phyloP scores from a whole-genome alignment of 192 early-diverging fungal genomes.

The Endogone sp. region DNA sequence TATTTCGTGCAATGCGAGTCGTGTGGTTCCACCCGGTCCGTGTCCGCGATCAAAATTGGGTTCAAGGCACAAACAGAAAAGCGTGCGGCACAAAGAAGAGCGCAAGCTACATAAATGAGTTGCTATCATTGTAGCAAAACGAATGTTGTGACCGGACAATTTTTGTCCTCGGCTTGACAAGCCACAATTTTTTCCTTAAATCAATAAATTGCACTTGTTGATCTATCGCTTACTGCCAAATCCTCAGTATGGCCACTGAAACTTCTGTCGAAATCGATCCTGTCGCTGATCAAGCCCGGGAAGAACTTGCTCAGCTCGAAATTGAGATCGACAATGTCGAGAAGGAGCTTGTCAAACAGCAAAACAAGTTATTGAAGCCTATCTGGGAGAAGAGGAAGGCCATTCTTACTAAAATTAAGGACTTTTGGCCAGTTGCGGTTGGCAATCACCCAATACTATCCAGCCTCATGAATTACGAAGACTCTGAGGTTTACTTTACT shows the following conservation, averaged over 20 bases:
- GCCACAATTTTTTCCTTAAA: not conserved
- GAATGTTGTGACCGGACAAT: not conserved
- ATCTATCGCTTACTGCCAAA: no score
- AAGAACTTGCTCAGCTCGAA: not conserved
- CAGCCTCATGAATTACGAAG: not conserved
- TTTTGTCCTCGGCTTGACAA: not conserved
- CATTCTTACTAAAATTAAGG: not conserved
- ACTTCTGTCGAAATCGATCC: not conserved
- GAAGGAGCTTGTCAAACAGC: not conserved
- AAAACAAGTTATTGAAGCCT: not conserved
- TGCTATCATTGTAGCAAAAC: no score
- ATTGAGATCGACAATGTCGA: not conserved
- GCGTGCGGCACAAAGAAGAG: constrained; percentile 42
- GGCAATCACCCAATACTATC: no score
- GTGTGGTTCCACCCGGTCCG: constrained; percentile 92
- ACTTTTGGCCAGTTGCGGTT: not conserved
- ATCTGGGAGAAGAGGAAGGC: not conserved
- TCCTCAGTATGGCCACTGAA: not conserved
- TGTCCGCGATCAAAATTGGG: constrained; percentile 96
- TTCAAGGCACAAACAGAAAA: constrained; percentile 81
- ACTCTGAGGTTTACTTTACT: no score
- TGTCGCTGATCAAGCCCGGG: not conserved
- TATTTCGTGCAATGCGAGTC: constrained; percentile 96
- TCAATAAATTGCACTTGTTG: not conserved
- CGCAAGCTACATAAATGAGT: constrained; percentile 12